Evolutionary conservation across 129 eudicot species (phyloP).

Genomic region (Artemisia tridentata): DNA sequence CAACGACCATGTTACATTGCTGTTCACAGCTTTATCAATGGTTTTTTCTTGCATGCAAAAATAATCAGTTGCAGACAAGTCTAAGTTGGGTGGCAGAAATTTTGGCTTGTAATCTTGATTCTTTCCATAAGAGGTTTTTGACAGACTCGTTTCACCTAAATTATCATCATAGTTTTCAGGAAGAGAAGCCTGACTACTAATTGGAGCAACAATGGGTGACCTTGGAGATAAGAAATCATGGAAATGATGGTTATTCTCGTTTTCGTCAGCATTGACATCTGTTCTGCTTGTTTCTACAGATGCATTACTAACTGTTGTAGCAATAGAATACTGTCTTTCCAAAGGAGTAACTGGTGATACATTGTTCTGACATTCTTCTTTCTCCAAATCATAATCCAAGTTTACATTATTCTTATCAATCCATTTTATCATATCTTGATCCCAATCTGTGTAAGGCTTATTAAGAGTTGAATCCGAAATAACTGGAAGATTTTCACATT

Average conservation of each 20-base stretch:
- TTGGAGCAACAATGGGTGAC: slow-evolving; percentile 19
- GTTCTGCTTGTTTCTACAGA: not conserved
- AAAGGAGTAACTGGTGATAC: slow-evolving; percentile 30
- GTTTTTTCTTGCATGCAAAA: slow-evolving; percentile 35
- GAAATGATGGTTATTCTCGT: slow-evolving; percentile 15
- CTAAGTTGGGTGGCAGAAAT: slow-evolving; percentile 36
- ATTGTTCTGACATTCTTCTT: slow-evolving; percentile 6
- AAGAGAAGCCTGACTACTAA: slow-evolving; percentile 21
- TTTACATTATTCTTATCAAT: slow-evolving; percentile 24
- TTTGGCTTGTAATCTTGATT: slow-evolving; percentile 3
- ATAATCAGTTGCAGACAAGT: slow-evolving; percentile 28
- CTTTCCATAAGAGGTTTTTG: slow-evolving; percentile 25
- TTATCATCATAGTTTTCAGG: slow-evolving; percentile 17
- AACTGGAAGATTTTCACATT: too few relatives aligned
- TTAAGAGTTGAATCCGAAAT: too few relatives aligned
- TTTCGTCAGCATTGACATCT: not conserved
- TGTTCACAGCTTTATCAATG: slow-evolving; percentile 21
- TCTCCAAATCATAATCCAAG: slow-evolving; percentile 10
- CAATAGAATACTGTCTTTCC: slow-evolving; percentile 23
- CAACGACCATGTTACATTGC: slow-evolving; percentile 34
- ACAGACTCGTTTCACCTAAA: slow-evolving; percentile 4
- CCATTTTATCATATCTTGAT: slow-evolving; percentile 22
- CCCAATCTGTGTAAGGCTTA: too few relatives aligned
- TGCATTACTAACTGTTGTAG: slow-evolving; percentile 28
- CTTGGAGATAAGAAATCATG: slow-evolving; percentile 26